Base-by-base conservation (phyloP, 2,329 filamentous ascomycete genomes). In the Lasiodiplodia theobromae region DNA sequence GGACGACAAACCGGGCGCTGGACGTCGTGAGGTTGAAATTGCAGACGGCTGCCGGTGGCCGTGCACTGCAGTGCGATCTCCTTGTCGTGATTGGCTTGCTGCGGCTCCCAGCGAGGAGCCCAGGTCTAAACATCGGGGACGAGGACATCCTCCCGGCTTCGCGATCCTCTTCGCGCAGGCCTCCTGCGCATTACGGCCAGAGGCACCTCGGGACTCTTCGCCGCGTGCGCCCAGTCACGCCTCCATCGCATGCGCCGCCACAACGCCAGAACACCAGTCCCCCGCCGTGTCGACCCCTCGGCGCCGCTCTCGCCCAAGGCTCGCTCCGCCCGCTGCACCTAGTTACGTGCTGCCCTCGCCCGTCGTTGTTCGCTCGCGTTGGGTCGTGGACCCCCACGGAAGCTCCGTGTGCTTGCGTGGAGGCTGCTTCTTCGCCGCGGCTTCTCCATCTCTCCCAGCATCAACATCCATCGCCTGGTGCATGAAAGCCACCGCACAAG, bases 61-160 rank as follows among this genome's bases (percentile, higher is more conserved):
- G 60, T 64, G 60, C 60, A 51, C 58, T 44, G 58, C 58, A 38
- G 58, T 44, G 44, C 44, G 44, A 28, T 31, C 38, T 62, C 38
- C 23, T 38, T 49, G 44, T n/a, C 58, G 40, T 64, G 60, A 53
- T 64, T 64, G 60, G 60, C 25, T 21, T 64, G 60, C 60, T 28
- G 60, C 60, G 25, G 47, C 28, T n/a, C 25, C 23, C 60, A 51
- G 47, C 58, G 28, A 63, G 58, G 44, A 63, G 58, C 44, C 58
- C 58, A 64, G 44, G 28, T 31, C 60, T 64, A 37, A 34, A 52
- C 60, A 51, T 34, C 47, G 47, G 44, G 60, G 60, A 64, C 60
- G n/a, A 64, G 60, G 60, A 64, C 28, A 38, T 38, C 31, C 44
- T 64, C 10, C 60, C 60, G 60, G 23, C 40, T 44, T 63, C 37